Base-by-base conservation (phyloP, 73 alveolate genomes). In the Paraurostyla sp. region DNA sequence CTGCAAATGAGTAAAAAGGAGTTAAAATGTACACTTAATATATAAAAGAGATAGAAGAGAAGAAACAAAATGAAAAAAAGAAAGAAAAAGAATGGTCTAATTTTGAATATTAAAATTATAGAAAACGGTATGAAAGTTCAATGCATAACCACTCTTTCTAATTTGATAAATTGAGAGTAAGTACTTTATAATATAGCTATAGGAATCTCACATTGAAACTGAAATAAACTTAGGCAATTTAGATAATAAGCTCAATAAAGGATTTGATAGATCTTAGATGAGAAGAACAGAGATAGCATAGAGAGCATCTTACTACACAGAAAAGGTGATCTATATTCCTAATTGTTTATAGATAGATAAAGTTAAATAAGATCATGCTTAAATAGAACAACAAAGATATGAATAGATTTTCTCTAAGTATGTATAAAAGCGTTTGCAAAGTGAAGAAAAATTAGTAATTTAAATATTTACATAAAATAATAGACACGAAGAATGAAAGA, bases 291-390 rank as follows among this genome's bases (percentile, higher is more conserved):
- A 73, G 27, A 73, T 43, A 73, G 71, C 71, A 3, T 27, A 73
- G 32, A 73, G 86, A 73, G 86, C 86, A 3, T 73, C 86, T 6
- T 43, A 25, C 71, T 73, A 73, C 40, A 48, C 86, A 11, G 86
- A 73, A 43, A 73, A 73, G 50, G 86, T 73, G 46, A 40, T 45
- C 0, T 45, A 0, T 23, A 2, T n/a, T 48, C 3, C 11, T 62
- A 16, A 25, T 29, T 20, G 7, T 15, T 62, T 25, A 43, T 73
- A 73, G 86, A 25, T 73, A 9, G 16, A 40, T 43, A 73, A 73
- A 49, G 86, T 73, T 9, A 73, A 48, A 29, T 25, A 48, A 16
- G 86, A 73, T 46, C 86, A 73, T 73, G 86, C 41, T 16, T 40
- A 45, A 56, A 45, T 73, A 46, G 86, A 73, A 73, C 29, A 73